Evolutionary conservation across 2,329 filamentous ascomycete species (phyloP), one percentile per base, ranked within the genome.

Genomic region (Trichophyton simii): DNA sequence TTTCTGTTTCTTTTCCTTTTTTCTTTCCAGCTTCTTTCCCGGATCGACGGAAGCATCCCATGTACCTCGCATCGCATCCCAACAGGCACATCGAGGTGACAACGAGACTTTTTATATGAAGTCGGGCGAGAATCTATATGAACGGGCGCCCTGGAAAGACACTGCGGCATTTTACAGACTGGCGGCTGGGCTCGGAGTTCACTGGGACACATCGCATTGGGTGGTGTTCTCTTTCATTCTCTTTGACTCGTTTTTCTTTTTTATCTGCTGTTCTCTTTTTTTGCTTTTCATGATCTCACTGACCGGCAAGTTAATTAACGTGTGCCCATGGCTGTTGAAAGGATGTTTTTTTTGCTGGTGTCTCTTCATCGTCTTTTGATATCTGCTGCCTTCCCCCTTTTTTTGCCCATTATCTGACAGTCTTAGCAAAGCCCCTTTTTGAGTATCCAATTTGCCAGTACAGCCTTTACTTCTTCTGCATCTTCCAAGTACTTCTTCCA

Each of bases 141-240:
- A 36, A 34, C 28, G 50, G 34, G 50, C 28, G 28, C 50, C 18
- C 34, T 36, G 28, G 31, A n/a, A 13, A 38, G 34, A 38, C 31
- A 54, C 20, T 55, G 52, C 52, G 52, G 52, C 25, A 55, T 55
- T 55, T 55, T 28, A 55, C 28, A 55, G 22, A 54, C 25, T 34
- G 50, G 28, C 52, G 52, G 52, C n/a, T 55, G 52, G 13, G 15
- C 13, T 36, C 52, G 52, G 52, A 55, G 52, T 55, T 55, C 31
- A 55, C 31, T 55, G 13, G 52, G 28, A 36, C 52, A 36, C 28
- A 55, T 36, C 15, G 52, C 52, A 55, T 55, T 55, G 52, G 28
- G 52, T 13, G 52, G 52, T 55, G 52, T 55, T 20, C 52, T 22
- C 13, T 20, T 18, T n/a, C 28, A 31, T 18, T 55, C 28, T 36